Evolutionary conservation across 768 basidiomycete genomes (phyloP), one percentile per base, ranked within the genome.

Genomic region (Sarcodon sp.): DNA sequence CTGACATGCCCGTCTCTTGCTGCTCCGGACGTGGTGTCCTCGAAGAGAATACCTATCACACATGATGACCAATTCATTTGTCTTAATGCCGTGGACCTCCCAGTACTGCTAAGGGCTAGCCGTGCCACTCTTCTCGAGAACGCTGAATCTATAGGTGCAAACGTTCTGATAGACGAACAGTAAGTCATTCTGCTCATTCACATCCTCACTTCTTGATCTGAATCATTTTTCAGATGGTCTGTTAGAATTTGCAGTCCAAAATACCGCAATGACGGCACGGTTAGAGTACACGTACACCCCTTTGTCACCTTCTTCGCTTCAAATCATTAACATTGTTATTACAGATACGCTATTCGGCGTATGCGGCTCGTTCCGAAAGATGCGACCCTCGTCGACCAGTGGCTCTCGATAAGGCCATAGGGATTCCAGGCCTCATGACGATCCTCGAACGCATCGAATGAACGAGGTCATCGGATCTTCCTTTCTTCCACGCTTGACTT

Each of bases 391-490:
- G 71, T 55, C 69, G 67, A 21, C 83, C 83, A 1, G 74, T 86
- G 21, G 75, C 76, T 1, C 59, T 85, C 43, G 75, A 82, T 50
- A 70, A 73, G 50, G 77, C 73, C 44, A 72, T 66, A 53, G 71
- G 73, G 52, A 70, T 87, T 6, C 79, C 80, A 2, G 86, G 85
- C 7, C 69, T 86, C 32, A 88, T 87, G 86, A 86, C 81, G 35
- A 75, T 87, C 58, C 21, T 80, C 45, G 65, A 64, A 43, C 69
- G 79, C 27, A 45, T 54, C 35, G 54, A 55, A 43, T 57, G 47
- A 53, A 5, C 21, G 15, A 1, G 11, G 10, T 21, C 11, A 46
- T 37, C 47, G 34, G 3, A 48, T 51, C 31, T 15, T 12, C 33
- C 47, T 9, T 11, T 43, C 50, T 36, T 51, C 50, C 18, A 47